These are phyloP conservation scores for Eimeria acervulina DNA, from an alignment of 169 alveolate species.

Conservation along the genomic window DNA sequence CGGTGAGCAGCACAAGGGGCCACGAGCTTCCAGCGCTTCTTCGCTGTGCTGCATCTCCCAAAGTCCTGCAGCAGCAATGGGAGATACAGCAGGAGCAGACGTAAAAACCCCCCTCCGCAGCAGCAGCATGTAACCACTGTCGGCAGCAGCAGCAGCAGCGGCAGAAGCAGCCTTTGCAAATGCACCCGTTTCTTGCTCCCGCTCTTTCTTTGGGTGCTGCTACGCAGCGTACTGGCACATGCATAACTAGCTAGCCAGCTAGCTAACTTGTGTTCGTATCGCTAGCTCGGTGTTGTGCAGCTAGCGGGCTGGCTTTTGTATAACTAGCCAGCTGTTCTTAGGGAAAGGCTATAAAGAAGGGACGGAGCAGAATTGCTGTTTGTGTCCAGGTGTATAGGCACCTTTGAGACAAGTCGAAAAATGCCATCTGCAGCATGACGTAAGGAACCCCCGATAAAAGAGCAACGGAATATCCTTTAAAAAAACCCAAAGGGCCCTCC, in stretches of 20 bases:
- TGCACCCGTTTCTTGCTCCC: no score
- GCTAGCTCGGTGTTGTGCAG: not conserved
- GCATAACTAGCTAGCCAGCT: not conserved
- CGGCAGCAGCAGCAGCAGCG: not conserved
- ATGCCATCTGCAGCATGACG: slow-evolving; percentile 92
- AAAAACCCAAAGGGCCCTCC: slow-evolving; percentile 93
- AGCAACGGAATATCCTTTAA: slow-evolving; percentile 91
- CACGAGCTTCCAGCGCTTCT: slow-evolving; percentile 55
- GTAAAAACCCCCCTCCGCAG: not conserved
- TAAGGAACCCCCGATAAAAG: slow-evolving; percentile 93
- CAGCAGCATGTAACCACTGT: not conserved
- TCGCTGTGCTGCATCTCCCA: slow-evolving; percentile 56
- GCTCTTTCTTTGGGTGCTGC: no score
- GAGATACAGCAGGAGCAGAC: not conserved
- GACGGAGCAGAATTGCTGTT: no score
- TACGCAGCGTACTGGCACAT: not conserved
- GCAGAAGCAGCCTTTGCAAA: not conserved
- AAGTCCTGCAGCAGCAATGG: not conserved
- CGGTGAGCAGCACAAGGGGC: slow-evolving; percentile 61
- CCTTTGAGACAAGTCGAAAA: slow-evolving; percentile 89
- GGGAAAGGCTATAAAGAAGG: no score
- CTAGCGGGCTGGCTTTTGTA: not conserved
- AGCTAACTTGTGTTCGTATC: not conserved
- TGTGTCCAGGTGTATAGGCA: not conserved
- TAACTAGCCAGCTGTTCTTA: not conserved